Percentiles rank a stretch among this genome's conserved stretches.
phyloP scores from a whole-genome alignment of 495 filamentous ascomycete genomes.

The Penicillium nucicola region DNA sequence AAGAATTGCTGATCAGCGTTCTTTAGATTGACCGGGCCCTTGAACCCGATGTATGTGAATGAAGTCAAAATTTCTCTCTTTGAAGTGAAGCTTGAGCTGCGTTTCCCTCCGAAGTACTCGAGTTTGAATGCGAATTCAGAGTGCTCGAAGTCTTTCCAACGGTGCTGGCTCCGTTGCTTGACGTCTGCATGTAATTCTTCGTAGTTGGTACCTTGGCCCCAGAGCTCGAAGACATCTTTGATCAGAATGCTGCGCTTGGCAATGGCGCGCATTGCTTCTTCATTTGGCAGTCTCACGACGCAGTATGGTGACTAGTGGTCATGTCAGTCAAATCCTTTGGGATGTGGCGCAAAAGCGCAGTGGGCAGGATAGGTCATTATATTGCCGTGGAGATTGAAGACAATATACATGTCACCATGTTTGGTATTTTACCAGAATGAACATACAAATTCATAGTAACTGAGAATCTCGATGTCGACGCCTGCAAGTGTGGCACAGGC shows the following conservation, averaged over 20 bases:
- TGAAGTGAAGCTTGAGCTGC: constrained; percentile 44
- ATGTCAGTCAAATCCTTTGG: constrained; percentile 9
- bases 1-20: constrained; percentile 68
- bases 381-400: not conserved
- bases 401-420: too few relatives aligned
- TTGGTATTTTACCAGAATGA: not conserved
- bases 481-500: constrained; percentile 69
- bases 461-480: constrained; percentile 66
- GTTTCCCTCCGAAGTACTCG: constrained; percentile 72
- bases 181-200: constrained; percentile 66
- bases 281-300: constrained; percentile 65
- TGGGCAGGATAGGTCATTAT: not conserved
- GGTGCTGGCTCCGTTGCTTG: constrained; percentile 48
- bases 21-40: constrained; percentile 71
- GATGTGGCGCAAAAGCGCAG: not conserved
- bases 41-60: constrained; percentile 74
- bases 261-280: constrained; percentile 60
- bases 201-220: constrained; percentile 71
- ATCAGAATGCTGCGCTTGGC: constrained; percentile 74
- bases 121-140: constrained; percentile 78
- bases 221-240: constrained; percentile 82
- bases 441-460: constrained; percentile 71
- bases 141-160: constrained; percentile 61
- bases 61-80: constrained; percentile 73
- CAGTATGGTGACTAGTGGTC: constrained; percentile 77